These are phyloP conservation scores for Glycine soja DNA, from an alignment of 306 rosid genomes.

Conservation along the genomic window DNA sequence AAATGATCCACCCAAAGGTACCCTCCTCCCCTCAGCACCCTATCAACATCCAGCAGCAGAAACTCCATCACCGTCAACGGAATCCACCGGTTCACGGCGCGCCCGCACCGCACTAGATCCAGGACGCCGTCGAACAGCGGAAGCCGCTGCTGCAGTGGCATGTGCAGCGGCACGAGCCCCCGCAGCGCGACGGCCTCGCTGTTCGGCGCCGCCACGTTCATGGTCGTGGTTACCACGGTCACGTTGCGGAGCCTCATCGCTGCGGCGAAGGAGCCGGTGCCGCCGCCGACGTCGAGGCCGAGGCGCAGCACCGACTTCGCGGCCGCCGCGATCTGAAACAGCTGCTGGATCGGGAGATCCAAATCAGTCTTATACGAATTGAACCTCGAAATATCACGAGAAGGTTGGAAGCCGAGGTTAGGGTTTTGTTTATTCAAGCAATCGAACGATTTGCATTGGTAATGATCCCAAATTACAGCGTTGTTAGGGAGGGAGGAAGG, in stretches of 20 bases:
- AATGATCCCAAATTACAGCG: constrained; percentile 70
- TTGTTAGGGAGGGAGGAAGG: constrained; percentile 65
- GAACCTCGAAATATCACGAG: constrained; percentile 56
- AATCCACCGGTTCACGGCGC: constrained; percentile 94
- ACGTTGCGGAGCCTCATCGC: constrained; percentile 81
- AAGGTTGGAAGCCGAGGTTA: constrained; percentile 67
- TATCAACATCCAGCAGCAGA: constrained; percentile 76
- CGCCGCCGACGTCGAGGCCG: constrained; percentile 90
- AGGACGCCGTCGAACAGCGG: constrained; percentile 84
- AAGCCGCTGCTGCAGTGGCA: constrained; percentile 88
- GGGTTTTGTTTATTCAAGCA: constrained; percentile 69
- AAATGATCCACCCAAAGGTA: constrained; percentile 93
- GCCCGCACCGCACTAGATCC: constrained; percentile 95
- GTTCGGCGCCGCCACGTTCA: constrained; percentile 83
- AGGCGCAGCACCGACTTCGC: constrained; percentile 73
- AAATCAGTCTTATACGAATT: constrained; percentile 61
- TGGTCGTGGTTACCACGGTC: constrained; percentile 80
- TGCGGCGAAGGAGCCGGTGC: constrained; percentile 86
- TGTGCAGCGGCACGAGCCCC: constrained; percentile 89
- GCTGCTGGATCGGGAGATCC: constrained; percentile 84
- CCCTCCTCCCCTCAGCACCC: constrained; percentile 91
- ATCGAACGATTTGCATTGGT: constrained; percentile 74
- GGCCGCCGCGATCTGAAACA: constrained; percentile 73
- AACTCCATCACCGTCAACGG: constrained; percentile 82
- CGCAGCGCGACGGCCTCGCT: constrained; percentile 83